Evolutionary conservation across 805 yeast species (phyloP), one percentile per base, ranked within the genome.

Genomic region (Starmerella vaccinii): DNA sequence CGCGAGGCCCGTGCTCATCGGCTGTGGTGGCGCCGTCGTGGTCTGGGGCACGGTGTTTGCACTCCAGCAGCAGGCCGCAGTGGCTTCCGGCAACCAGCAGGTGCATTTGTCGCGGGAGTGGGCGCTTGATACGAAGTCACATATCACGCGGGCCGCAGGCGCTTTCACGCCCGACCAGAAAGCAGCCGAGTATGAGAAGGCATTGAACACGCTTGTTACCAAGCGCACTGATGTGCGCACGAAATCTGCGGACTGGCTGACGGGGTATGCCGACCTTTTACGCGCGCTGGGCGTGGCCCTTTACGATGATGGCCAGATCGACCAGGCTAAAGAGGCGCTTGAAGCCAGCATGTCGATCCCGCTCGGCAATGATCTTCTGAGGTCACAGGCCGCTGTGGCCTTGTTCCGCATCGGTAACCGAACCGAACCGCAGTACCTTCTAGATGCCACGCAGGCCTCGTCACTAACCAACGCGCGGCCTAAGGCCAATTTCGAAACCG

Each of bases 181-280:
- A 22, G 55, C 47, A 4, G 44, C 50, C 21, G 52, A 53, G 37
- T 59, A 53, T 34, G 52, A 58, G 32, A 49, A 52, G 13, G 65
- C 64, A 13, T 49, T 65, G 24, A 50, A 53, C 23, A 44, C 56
- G 5, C 52, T 65, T 4, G 53, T 60, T 10, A 26, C 47, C 3
- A 41, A 47, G 2, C 33, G 43, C 26, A 52, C 58, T 5, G 60
- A 64, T 33, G 47, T 65, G 22, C 30, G 38, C 12, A 46, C 48
- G 7, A 62, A 64, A 47, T 51, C 59, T 16, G 51, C 46, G 18
- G 52, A 49, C 33, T 66, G 69, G 69, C 58, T 66, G 9, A 55
- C 61, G 2, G 68, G 67, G 5, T 66, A 66, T 50, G 59, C 64
- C 5, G 69, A 66, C 48, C 43, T 64, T 15, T 51, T 63, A 46